phyloP scores from a whole-genome alignment of 2,329 filamentous ascomycete species.

The Ciborinia camelliae region DNA sequence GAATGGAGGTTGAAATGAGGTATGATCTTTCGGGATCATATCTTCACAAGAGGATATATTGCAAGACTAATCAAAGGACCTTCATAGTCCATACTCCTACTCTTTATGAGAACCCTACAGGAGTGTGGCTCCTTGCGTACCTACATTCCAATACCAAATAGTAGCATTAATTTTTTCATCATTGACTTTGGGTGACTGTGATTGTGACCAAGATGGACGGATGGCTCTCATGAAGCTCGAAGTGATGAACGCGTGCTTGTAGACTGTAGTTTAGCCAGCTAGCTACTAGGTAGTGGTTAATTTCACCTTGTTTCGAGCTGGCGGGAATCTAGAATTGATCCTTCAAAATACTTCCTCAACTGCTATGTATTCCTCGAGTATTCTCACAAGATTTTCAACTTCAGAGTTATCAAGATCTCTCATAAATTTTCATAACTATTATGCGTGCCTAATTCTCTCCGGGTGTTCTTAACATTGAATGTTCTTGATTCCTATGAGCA shows the following conservation, averaged over 20 bases:
- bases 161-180: background rate
- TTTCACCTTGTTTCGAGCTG: too few species aligned
- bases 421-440: too few species aligned
- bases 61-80: conserved; percentile 47
- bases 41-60: conserved; percentile 41
- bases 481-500: too few species aligned
- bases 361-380: too few species aligned
- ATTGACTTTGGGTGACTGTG: background rate
- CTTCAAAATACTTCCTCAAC: background rate
- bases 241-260: background rate
- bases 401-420: too few species aligned
- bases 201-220: background rate
- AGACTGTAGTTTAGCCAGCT: background rate
- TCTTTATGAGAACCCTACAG: conserved; percentile 43
- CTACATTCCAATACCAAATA: conserved; percentile 40
- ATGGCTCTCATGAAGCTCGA: background rate
- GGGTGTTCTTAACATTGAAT: too few species aligned
- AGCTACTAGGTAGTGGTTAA: background rate
- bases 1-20: conserved; percentile 43
- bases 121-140: conserved; percentile 52
- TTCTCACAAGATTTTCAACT: too few species aligned
- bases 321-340: background rate
- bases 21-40: conserved; percentile 35
- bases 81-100: conserved; percentile 54
- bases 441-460: too few species aligned